Evolutionary conservation across 441 rosid genomes (phyloP).

Genomic region (Gossypium davidsonii): DNA sequence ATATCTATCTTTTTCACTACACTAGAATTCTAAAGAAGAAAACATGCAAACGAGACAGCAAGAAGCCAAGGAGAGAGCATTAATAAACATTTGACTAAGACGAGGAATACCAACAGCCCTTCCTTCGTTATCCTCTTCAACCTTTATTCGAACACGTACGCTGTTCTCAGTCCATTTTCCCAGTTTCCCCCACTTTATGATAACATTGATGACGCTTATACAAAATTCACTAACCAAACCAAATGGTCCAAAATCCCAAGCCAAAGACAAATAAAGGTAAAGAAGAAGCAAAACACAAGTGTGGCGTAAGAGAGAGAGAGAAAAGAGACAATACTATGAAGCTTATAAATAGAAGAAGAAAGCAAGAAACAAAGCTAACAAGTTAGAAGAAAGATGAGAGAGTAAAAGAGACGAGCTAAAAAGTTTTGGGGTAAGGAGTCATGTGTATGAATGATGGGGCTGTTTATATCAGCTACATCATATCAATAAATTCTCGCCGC

Average conservation of each 20-base stretch:
- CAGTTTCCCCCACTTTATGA: slow-evolving; percentile 13
- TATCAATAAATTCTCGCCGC: slow-evolving; percentile 67
- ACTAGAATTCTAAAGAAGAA: neutral
- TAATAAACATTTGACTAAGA: slow-evolving; percentile 33
- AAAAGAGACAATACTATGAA: neutral
- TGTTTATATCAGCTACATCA: slow-evolving; percentile 7
- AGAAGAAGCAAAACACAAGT: neutral
- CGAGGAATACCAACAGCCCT: slow-evolving; percentile 24
- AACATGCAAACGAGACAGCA: slow-evolving; percentile 14
- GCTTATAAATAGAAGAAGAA: neutral
- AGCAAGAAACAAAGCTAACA: neutral
- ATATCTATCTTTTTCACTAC: neutral
- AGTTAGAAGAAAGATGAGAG: neutral
- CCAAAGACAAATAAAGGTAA: neutral
- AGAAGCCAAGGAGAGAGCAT: slow-evolving; percentile 23
- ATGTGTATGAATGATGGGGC: slow-evolving; percentile 13
- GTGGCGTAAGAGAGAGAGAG: slow-evolving; percentile 6
- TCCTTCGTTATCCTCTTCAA: slow-evolving; percentile 22
- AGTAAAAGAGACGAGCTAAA: neutral
- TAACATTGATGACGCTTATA: slow-evolving; percentile 25
- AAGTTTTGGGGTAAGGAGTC: neutral
- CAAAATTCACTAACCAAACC: slow-evolving; percentile 17
- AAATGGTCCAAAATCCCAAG: slow-evolving; percentile 14
- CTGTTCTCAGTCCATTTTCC: slow-evolving; percentile 23
- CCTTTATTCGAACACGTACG: slow-evolving; percentile 31